Evolutionary conservation across 306 rosid genomes (phyloP), one percentile per base, ranked within the genome.

Genomic region (Rosa rugosa): DNA sequence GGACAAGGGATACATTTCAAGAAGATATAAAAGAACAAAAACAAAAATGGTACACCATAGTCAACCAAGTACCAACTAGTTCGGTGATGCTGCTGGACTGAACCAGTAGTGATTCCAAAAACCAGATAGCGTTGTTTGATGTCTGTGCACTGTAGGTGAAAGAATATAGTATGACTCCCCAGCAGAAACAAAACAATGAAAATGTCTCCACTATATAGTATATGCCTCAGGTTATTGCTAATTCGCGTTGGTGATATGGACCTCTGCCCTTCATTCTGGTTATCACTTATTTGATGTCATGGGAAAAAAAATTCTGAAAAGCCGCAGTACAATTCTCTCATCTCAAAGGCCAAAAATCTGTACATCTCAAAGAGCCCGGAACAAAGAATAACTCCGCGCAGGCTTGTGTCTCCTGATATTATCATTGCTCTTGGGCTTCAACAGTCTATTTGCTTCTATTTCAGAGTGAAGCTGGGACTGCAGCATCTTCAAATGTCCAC

Each of bases 391-490:
- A 77, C 96, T 83, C 83, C 90, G 81, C 81, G 92, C 96, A 27
- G 87, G 81, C 80, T 89, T 96, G 82, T 86, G 80, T 83, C 90
- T 91, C 89, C 96, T 4, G 71, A 72, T 85, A 77, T 79, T 86
- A 72, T 93, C 98, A 6, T 78, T 76, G 79, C 82, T 89, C 69
- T 87, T 60, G 4, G 96, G 85, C 79, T 89, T 91, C 80, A 91
- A 84, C 77, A 87, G 54, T 56, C 91, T 83, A 71, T 88, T 96
- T 17, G 81, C 49, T 86, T 93, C 97, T 40, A 80, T 85, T 86
- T 89, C 99, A 20, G 94, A 81, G 49, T 87, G 94, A 70, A 93
- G 87, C 81, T 86, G 84, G 50, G 98, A 87, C 81, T 93, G 97
- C 60, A 95, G 87, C 86, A 93, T 88, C 93, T 88, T 93, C 87